phyloP scores from a whole-genome alignment of 2,329 filamentous ascomycete species.

The Ceratocystis ficicola region DNA sequence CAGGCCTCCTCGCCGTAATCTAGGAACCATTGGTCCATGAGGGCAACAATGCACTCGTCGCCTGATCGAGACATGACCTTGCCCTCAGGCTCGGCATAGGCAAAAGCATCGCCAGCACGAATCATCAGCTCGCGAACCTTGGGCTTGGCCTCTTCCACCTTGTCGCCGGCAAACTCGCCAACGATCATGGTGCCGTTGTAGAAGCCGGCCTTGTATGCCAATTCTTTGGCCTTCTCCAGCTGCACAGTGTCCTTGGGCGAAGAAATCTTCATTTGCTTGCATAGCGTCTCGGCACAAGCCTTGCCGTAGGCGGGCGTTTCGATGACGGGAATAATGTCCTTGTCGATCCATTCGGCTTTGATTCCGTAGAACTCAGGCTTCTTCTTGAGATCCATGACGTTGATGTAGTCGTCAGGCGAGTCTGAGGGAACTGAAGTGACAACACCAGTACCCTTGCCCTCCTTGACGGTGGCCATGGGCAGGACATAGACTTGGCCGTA shows the following conservation, averaged over 20 bases:
- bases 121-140: slow-evolving; percentile 71
- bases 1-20: slow-evolving; percentile 89
- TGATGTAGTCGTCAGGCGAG: slow-evolving; percentile 86
- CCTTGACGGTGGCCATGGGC: slow-evolving; percentile 88
- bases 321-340: slow-evolving; percentile 81
- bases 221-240: slow-evolving; percentile 84
- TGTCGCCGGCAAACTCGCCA: slow-evolving; percentile 76
- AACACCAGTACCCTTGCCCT: slow-evolving; percentile 90
- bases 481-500: slow-evolving; percentile 78
- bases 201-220: slow-evolving; percentile 94
- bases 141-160: slow-evolving; percentile 76
- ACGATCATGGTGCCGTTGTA: slow-evolving; percentile 87
- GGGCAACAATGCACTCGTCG: slow-evolving; percentile 84
- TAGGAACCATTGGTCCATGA: slow-evolving; percentile 95
- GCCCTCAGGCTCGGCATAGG: slow-evolving; percentile 86
- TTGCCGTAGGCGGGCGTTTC: slow-evolving; percentile 80
- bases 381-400: slow-evolving; percentile 74
- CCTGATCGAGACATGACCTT: slow-evolving; percentile 79
- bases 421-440: slow-evolving; percentile 94
- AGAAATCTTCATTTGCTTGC: slow-evolving; percentile 89
- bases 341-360: slow-evolving; percentile 88
- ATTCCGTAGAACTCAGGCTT: slow-evolving; percentile 96
- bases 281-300: slow-evolving; percentile 66
- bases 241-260: slow-evolving; percentile 88
- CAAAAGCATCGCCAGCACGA: slow-evolving; percentile 66